Base-by-base conservation (phyloP, 495 filamentous ascomycete species). In the Pseudoneurospora amorphoporcata region DNA sequence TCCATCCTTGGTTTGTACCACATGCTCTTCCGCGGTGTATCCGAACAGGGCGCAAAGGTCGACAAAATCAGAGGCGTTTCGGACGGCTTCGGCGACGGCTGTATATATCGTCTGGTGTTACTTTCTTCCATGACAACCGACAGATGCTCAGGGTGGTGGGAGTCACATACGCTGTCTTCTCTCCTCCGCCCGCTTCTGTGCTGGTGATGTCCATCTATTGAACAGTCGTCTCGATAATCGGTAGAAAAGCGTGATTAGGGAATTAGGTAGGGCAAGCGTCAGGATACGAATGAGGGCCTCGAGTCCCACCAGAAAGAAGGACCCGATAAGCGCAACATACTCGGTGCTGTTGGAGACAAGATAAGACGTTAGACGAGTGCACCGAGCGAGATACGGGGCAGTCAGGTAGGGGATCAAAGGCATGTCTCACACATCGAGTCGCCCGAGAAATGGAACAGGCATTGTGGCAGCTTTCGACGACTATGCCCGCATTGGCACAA, bases 1-100 rank as follows among this genome's bases (percentile, higher is more conserved):
- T 5, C 95, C 95, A 85, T 99, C 95, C 65, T 87, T 86, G 1
- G 95, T 99, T 82, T 97, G 95, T 32, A 97, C 91, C 39, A 99
- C 89, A 80, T 99, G 95, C 81, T 99, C 95, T 79, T 99, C 95
- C 12, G 95, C 91, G 76, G 92, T 90, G 79, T 97, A 99, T 38
- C 92, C 94, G 78, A 90, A 97, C 35, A 96, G 83, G 39, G 90
- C 88, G 80, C 96, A 98, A 9, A 99, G 86, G 76, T 98, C 96
- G 37, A 92, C 90, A 76, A 99, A 98, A 74, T 98, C 95, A 39
- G 91, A 90, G 14, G 95, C 92, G 75, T 92, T 84, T 74, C 87
- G 83, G 73, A 89, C 82, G 39, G 84, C 82, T 14, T 77, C 83
- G 14, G 86, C 87, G 69, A 87, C 80, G 68, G 83, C 87, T 88